Base-by-base conservation (phyloP, 2,329 filamentous ascomycete genomes). In the Penicillium frequentans region DNA sequence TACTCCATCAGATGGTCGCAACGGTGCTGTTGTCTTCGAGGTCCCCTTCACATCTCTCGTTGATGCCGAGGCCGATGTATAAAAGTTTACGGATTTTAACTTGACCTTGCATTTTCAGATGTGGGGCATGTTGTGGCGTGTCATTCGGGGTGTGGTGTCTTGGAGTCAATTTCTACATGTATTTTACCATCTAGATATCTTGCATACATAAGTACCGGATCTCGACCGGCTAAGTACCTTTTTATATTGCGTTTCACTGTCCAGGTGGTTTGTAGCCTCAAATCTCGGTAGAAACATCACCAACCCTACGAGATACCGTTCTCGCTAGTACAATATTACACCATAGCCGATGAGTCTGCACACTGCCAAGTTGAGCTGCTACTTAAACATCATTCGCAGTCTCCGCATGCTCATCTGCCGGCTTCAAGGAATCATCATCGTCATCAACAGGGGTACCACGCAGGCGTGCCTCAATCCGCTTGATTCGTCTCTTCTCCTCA, bases 21-120 rank as follows among this genome's bases (percentile, higher is more conserved):
- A 96, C 70, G 90, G 91, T 7, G 90, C 90, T n/a, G 84, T 95
- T 24, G 83, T 97, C 10, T 96, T 96, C 70, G 92, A 96, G 72
- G 85, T 97, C 33, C 84, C 89, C 0, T 75, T 78, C 47, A 60
- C 62, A 49, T 64, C 70, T 48, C 52, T 56, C 47, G 56, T 55
- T 47, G 44, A 56, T 35, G 46, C 43, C 31, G 61, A 61, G 56
- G 55, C 55, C 49, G 63, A 64, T 62, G 56, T 64, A 64, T 65
- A 65, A 64, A 61, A 56, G 44, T 60, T 50, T 48, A 26, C 29
- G 43, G 26, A 53, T 26, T 49, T 54, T 49, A 33, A 33, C 19
- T 49, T 47, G 11, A 29, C 48, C 42, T 56, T 44, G 27, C 46
- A n/a, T 31, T 8, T 16, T 55, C 60, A 64, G 49, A 49, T 56